Evolutionary conservation across 441 rosid species (phyloP).

Genomic region (Oxalis stricta): DNA sequence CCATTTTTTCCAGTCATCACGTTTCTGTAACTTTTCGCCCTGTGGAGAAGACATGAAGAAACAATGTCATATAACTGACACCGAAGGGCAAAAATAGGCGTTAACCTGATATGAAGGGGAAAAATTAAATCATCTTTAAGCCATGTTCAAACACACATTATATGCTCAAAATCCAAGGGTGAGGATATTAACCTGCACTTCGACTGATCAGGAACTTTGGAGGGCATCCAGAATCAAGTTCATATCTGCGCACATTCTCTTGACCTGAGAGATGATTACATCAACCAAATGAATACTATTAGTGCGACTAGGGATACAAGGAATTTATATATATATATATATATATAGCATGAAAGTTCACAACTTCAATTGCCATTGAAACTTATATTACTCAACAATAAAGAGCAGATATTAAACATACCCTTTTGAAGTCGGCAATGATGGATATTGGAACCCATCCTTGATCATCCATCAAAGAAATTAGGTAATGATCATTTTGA

Average conservation of each 20-base stretch:
- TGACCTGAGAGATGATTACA: conserved; percentile 36
- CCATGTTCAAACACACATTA: no score
- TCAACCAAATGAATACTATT: not conserved
- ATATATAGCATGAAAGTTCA: no score
- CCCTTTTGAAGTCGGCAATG: conserved; percentile 89
- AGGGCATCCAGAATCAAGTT: conserved; percentile 59
- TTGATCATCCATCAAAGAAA: conserved; percentile 74
- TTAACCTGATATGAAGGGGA: no score
- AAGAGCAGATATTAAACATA: conserved; percentile 13
- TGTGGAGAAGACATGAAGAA: conserved; percentile 18
- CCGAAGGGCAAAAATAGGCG: no score
- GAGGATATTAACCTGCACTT: conserved; percentile 59
- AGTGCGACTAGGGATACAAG: no score
- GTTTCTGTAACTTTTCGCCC: conserved; percentile 69
- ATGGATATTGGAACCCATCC: conserved; percentile 72
- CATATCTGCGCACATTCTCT: conserved; percentile 62
- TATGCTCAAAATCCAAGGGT: no score
- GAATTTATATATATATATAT: no score
- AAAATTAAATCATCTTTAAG: no score
- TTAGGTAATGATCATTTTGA: conserved; percentile 46
- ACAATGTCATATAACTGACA: conserved; percentile 7
- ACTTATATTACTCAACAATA: conserved; percentile 2
- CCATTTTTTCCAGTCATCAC: conserved; percentile 75
- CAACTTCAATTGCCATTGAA: not conserved
- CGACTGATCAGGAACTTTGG: conserved; percentile 49